Base-by-base conservation (phyloP, 495 filamentous ascomycete genomes). In the Chaetomium cochliodes region DNA sequence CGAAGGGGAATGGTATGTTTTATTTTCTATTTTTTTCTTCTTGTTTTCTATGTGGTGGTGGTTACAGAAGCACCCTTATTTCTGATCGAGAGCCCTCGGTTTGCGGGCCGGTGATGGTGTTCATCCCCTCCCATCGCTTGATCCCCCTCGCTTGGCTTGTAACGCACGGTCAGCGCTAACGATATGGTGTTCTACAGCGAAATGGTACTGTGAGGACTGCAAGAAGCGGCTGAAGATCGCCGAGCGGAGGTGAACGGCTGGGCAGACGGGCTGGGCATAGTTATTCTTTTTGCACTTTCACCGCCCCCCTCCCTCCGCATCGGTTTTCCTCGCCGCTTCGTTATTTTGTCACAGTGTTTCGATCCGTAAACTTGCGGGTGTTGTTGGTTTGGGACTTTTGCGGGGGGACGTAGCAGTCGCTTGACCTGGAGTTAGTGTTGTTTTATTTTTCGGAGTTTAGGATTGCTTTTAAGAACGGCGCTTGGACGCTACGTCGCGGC, bases 201-300 rank as follows among this genome's bases (percentile, higher is more conserved):
- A 93, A 88, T 96, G 91, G 91, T 96, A 90, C 68, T 96, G 91
- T 69, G 87, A 90, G 53, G 90, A 92, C 64, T 96, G 91, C 74
- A 92, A 92, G 72, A 88, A 91, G 59, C 84, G 82, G 63, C 77
- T 92, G 78, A 87, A 80, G 66, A 69, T 65, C 25, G 74, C 73
- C 20, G 76, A 75, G 53, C 82, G 76, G 69, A 76, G 62, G 46
- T 64, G 28, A 58, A 20, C 46, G 12, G 70, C 59, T 59, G 68
- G 37, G 76, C 78, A 30, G n/a, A n/a, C n/a, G n/a, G n/a, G 58
- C 16, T 15, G n/a, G 3, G 5, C 26, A 37, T n/a, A n/a, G n/a
- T 58, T n/a, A 1, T 11, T 9, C n/a, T 50, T 50, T n/a, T 23
- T 12, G n/a, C 16, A 2, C n/a, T 23, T 50, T n/a, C 46, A 20